Evolutionary conservation across 2,329 filamentous ascomycete species (phyloP).

Genomic region (Talaromyces albobiverticillius): DNA sequence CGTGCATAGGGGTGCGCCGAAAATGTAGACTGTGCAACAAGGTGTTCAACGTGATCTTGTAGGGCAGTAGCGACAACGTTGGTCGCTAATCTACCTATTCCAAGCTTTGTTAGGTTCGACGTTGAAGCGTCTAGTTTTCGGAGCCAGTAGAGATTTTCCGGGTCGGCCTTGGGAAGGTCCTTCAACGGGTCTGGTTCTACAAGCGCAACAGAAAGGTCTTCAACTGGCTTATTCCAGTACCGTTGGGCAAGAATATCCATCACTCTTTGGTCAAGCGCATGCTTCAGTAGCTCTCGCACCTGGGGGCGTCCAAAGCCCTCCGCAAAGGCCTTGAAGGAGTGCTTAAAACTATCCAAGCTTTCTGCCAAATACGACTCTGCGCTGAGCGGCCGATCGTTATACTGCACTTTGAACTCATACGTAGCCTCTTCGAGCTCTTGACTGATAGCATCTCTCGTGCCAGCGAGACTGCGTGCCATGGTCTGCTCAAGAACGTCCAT

Average conservation of each 20-base stretch:
- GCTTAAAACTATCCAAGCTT: constrained; percentile 93
- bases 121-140: constrained; percentile 90
- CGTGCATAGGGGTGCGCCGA: constrained; percentile 86
- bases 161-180: constrained; percentile 79
- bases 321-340: constrained; percentile 91
- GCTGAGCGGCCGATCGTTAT: constrained; percentile 91
- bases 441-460: constrained; percentile 85
- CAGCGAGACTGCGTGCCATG: constrained; percentile 88
- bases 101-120: constrained; percentile 86
- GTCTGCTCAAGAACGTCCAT: constrained; percentile 97
- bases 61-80: constrained; percentile 87
- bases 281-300: constrained; percentile 84
- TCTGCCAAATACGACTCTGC: constrained; percentile 96
- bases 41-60: constrained; percentile 74
- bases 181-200: constrained; percentile 69
- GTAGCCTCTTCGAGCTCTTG: constrained; percentile 95
- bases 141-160: constrained; percentile 85
- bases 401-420: constrained; percentile 99
- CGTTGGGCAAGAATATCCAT: constrained; percentile 87
- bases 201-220: constrained; percentile 68
- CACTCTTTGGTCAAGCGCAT: constrained; percentile 90
- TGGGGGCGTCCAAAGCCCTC: constrained; percentile 86
- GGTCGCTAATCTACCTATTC: constrained; percentile 87
- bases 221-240: constrained; percentile 95
- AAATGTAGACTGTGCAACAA: constrained; percentile 81